These are phyloP conservation scores for Cryptococcus sp. DNA, from an alignment of 1,284 basidiomycete species.

Conservation along the genomic window DNA sequence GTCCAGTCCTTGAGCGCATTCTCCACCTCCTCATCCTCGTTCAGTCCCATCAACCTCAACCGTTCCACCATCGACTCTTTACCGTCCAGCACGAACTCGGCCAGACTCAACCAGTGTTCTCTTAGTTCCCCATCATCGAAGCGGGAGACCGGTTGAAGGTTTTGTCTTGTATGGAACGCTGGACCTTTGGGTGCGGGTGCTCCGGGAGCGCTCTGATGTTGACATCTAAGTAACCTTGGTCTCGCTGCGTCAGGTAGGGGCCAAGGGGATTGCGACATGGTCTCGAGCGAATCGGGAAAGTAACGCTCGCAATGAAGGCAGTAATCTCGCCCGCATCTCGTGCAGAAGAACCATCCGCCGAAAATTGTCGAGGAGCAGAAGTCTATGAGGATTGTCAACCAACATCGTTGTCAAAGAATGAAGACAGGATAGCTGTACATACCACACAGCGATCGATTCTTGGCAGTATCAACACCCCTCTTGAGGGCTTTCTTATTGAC, in stretches of 20 bases:
- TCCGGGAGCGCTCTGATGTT: conserved; percentile 3
- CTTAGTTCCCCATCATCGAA: conserved; percentile 69
- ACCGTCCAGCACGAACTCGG: conserved; percentile 36
- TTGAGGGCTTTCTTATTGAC: conserved; percentile 65
- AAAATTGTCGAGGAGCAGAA: conserved; percentile 92
- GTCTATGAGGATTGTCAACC: conserved; percentile 60
- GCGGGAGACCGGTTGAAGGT: conserved; percentile 78
- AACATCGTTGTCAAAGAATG: too few relatives aligned
- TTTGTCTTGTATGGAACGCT: conserved; percentile 42
- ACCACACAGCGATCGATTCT: conserved; percentile 82
- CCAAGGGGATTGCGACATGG: conserved; percentile 52
- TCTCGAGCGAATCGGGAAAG: conserved; percentile 65
- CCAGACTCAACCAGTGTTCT: conserved; percentile 49
- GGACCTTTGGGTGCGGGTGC: conserved; percentile 4
- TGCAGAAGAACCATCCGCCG: conserved; percentile 84
- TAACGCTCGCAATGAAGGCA: conserved; percentile 79
- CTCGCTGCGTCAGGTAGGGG: conserved; percentile 55
- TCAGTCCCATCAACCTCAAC: conserved; percentile 31
- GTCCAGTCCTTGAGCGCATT: conserved; percentile 7
- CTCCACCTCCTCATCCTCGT: conserved; percentile 21
- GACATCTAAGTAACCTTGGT: conserved; percentile 35
- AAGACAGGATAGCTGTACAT: conserved; percentile 52
- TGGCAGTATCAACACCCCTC: conserved; percentile 68
- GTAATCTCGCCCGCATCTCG: conserved; percentile 83
- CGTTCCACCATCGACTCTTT: conserved; percentile 24